Conservation (phyloP, 192 early-diverging fungal species). For the Coemansia biformis region DNA sequence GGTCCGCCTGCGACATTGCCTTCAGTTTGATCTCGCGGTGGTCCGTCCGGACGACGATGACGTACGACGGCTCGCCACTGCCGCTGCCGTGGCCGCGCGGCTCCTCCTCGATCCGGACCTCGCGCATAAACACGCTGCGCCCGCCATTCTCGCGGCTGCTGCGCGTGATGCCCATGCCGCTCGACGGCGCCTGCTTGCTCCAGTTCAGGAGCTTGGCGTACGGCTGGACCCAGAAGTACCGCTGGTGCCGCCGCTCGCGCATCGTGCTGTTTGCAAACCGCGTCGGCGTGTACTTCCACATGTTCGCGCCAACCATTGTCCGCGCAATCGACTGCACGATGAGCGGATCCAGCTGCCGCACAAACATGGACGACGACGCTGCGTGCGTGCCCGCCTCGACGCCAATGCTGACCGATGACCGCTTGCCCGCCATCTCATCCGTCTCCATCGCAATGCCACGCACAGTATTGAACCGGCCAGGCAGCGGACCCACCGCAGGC, state of each 20-base stretch:
- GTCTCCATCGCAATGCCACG: constrained; percentile 2
- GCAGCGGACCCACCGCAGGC: background rate
- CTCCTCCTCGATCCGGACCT: constrained; percentile 55
- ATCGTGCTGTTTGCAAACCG: constrained; percentile 45
- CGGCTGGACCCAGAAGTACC: constrained; percentile 80
- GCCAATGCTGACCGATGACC: constrained; percentile 13
- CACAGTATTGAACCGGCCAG: background rate
- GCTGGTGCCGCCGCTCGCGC: constrained; percentile 59
- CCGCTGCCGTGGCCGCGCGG: constrained; percentile 11
- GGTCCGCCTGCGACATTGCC: constrained; percentile 59
- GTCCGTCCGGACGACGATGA: constrained; percentile 62
- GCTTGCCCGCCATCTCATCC: constrained; percentile 3
- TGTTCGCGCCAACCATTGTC: constrained; percentile 72
- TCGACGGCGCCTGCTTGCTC: constrained; percentile 58
- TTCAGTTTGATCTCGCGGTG: constrained; percentile 69
- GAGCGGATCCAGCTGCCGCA: constrained; percentile 54
- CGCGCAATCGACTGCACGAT: constrained; percentile 67
- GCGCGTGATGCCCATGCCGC: constrained; percentile 23
- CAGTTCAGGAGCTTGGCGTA: constrained; percentile 75
- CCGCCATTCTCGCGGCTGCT: constrained; percentile 32
- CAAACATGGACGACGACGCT: too few relatives aligned
- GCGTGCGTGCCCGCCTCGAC: constrained; percentile 6
- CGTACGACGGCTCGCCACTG: constrained; percentile 51
- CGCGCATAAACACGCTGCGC: constrained; percentile 60
- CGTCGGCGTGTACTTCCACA: constrained; percentile 67